phyloP scores from a whole-genome alignment of 2,329 filamentous ascomycete genomes.

The Diaporthe australafricana region DNA sequence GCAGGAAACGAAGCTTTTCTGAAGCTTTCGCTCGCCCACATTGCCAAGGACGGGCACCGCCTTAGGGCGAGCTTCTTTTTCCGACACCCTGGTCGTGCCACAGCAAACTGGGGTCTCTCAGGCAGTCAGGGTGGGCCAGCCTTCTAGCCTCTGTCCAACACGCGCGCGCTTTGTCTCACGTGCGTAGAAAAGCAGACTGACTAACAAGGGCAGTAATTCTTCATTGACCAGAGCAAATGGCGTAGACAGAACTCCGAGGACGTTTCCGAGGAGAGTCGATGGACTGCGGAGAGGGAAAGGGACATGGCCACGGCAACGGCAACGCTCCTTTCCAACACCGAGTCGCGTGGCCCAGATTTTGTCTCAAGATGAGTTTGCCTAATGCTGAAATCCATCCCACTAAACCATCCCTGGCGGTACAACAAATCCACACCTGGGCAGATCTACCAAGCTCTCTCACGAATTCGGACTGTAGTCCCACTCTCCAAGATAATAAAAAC shows the following conservation, averaged over 20 bases:
- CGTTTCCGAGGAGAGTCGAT: not conserved
- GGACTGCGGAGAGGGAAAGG: not conserved
- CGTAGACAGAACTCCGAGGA: not conserved
- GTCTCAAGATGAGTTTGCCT: not conserved
- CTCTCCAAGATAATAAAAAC: not conserved
- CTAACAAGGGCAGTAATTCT: not conserved
- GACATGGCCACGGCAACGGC: not conserved
- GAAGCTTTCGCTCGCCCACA: conserved; percentile 20
- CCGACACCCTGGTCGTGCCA: conserved; percentile 26
- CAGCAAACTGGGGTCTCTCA: conserved; percentile 5
- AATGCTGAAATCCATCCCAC: not conserved
- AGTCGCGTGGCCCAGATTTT: conserved; percentile 14
- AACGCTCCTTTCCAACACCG: not conserved
- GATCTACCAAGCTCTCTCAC: not conserved
- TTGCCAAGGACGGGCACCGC: conserved; percentile 27
- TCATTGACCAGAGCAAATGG: not conserved
- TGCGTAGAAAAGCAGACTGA: not conserved
- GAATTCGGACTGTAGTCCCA: not conserved
- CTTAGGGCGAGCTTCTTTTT: conserved; percentile 30
- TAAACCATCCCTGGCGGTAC: not conserved
- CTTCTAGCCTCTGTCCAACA: not conserved
- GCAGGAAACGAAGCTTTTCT: conserved; percentile 10
- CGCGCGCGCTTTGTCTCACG: not conserved
- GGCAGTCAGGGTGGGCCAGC: conserved; percentile 6
- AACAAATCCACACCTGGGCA: not conserved